These are phyloP conservation scores for Cyberlindnera bimundalis DNA, from an alignment of 805 yeast species.

Conservation along the genomic window DNA sequence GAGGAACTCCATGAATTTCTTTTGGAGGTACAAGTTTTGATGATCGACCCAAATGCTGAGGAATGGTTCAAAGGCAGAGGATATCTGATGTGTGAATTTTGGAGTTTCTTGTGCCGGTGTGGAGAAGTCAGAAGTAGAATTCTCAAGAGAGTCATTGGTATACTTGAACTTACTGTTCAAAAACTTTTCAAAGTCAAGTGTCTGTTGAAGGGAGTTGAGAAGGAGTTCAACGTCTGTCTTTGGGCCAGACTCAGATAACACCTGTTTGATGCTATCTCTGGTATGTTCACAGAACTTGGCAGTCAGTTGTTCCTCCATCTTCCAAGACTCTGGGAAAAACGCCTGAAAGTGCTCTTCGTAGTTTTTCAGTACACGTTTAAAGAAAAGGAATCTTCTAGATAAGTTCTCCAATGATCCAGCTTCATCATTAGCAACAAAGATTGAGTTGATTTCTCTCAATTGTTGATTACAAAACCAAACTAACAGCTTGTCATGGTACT, in stretches of 20 bases:
- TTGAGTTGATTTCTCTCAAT: constrained; percentile 67
- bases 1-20: constrained; percentile 62
- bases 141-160: constrained; percentile 27
- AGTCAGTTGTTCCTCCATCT: constrained; percentile 59
- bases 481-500: constrained; percentile 55
- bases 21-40: constrained; percentile 64
- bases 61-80: constrained; percentile 79
- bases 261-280: constrained; percentile 55
- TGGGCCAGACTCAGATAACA: constrained; percentile 42
- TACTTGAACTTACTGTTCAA: constrained; percentile 59
- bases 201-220: constrained; percentile 64
- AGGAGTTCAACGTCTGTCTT: constrained; percentile 59
- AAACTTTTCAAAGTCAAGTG: constrained; percentile 79
- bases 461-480: constrained; percentile 71
- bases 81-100: constrained; percentile 43
- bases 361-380: constrained; percentile 62
- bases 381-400: constrained; percentile 75
- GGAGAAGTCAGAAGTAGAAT: constrained; percentile 13
- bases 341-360: constrained; percentile 49
- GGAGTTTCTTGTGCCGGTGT: constrained; percentile 20
- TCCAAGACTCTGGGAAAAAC: constrained; percentile 72
- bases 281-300: constrained; percentile 66
- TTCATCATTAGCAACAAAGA: constrained; percentile 79
- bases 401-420: constrained; percentile 93
- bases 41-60: constrained; percentile 81